A percentile compares a stretch with the other conserved stretches of the same genome.
Conservation (phyloP, 2,329 filamentous ascomycete species). For the Escovopsis sp. region DNA sequence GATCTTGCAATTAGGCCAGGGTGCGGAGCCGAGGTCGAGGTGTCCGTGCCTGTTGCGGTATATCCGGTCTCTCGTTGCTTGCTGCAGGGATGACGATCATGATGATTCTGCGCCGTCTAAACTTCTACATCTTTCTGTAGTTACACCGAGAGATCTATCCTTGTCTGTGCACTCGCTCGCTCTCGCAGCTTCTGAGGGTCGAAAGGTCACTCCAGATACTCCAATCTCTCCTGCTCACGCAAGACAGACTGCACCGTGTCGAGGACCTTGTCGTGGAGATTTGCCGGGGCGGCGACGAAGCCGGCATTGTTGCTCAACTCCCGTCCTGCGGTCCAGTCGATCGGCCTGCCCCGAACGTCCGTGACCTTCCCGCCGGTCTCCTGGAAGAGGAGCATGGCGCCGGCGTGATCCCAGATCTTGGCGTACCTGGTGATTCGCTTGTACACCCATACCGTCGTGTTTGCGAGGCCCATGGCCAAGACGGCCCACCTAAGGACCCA, state of each 20-base stretch:
- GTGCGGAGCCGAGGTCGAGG: no score
- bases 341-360: conserved; percentile 34
- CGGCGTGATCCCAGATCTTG: conserved; percentile 46
- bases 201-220: conserved; percentile 7
- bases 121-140: no score
- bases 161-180: no score
- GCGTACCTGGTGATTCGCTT: conserved; percentile 29
- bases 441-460: conserved; percentile 43
- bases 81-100: no score
- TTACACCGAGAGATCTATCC: no score
- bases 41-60: no score
- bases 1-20: no score
- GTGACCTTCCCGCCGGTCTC: conserved; percentile 40
- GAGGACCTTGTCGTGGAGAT: conserved; percentile 29
- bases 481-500: conserved; percentile 42
- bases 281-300: conserved; percentile 36
- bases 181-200: background rate
- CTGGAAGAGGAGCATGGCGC: conserved; percentile 42
- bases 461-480: conserved; percentile 35
- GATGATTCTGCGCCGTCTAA: no score
- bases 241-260: conserved; percentile 69
- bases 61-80: no score
- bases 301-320: conserved; percentile 36
- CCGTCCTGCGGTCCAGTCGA: conserved; percentile 34
- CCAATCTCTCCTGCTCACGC: conserved; percentile 16